Percentiles rank a stretch among this genome's conserved stretches.
These are phyloP conservation scores for Kurtzmaniella quercitrusa DNA, from an alignment of 1,139 yeast genomes.

Conservation along the genomic window DNA sequence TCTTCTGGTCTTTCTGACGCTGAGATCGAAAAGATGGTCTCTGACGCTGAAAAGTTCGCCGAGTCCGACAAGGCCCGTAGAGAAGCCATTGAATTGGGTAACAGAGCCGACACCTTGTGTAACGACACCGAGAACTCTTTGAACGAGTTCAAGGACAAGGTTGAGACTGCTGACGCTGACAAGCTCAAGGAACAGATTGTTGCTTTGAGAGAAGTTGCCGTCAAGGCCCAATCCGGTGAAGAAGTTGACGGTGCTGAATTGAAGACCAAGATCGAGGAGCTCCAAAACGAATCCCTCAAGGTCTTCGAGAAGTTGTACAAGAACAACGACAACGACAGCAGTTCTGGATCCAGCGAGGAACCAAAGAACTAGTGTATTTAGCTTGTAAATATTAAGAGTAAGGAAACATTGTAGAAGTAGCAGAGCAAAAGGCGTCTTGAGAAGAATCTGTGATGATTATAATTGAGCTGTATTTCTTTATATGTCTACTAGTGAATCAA, in stretches of 20 bases:
- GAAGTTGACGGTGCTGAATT: conserved; percentile 78
- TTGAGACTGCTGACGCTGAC: conserved; percentile 83
- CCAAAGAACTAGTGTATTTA: conserved; percentile 34
- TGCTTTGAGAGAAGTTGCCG: conserved; percentile 82
- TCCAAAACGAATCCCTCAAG: conserved; percentile 88
- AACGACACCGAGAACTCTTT: conserved; percentile 94
- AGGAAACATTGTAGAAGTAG: not conserved
- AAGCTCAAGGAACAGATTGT: conserved; percentile 75
- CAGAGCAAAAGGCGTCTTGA: too few relatives aligned
- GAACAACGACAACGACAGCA: conserved; percentile 44
- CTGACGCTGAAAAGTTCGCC: conserved; percentile 96
- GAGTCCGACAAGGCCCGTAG: conserved; percentile 94
- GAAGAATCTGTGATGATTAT: too few relatives aligned
- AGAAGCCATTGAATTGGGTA: conserved; percentile 91
- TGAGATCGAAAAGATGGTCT: conserved; percentile 97
- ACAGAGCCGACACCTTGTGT: conserved; percentile 96
- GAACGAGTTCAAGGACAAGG: conserved; percentile 90
- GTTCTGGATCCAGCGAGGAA: conserved; percentile 19
- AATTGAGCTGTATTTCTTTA: too few relatives aligned
- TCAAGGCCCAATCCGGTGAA: conserved; percentile 93
- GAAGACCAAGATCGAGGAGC: conserved; percentile 91
- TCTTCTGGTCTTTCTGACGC: conserved; percentile 95
- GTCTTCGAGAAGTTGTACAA: conserved; percentile 96
- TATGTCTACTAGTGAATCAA: too few relatives aligned
- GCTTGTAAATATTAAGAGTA: conserved; percentile 12